Percentiles rank a stretch among this genome's conserved stretches.
phyloP scores from a whole-genome alignment of 768 basidiomycete species.

The Podaxis sp. region DNA sequence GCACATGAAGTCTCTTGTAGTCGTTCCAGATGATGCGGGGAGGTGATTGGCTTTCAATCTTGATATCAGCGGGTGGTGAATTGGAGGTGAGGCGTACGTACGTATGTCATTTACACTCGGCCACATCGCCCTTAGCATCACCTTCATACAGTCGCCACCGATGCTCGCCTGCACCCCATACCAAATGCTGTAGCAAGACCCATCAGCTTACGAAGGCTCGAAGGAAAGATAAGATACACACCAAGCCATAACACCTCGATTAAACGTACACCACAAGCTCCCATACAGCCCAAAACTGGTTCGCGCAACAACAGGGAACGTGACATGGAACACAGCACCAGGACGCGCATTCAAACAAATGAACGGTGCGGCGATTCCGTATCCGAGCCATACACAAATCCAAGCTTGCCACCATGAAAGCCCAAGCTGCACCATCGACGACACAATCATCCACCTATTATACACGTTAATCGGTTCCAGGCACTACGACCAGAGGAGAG shows the following conservation, averaged over 20 bases:
- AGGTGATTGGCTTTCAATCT: slow-evolving; percentile 58
- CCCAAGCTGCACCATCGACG: slow-evolving; percentile 70
- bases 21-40: slow-evolving; percentile 73
- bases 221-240: slow-evolving; percentile 29
- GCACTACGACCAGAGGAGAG: not conserved
- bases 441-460: slow-evolving; percentile 74
- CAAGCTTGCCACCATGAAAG: slow-evolving; percentile 86
- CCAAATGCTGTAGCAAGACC: slow-evolving; percentile 51
- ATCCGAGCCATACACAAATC: slow-evolving; percentile 75
- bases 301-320: slow-evolving; percentile 72
- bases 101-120: slow-evolving; percentile 68
- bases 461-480: slow-evolving; percentile 3
- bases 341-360: slow-evolving; percentile 77
- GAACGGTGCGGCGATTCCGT: slow-evolving; percentile 62
- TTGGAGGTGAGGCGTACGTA: slow-evolving; percentile 30
- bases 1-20: slow-evolving; percentile 71
- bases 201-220: not conserved
- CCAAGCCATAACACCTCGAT: slow-evolving; percentile 74
- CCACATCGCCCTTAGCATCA: slow-evolving; percentile 77
- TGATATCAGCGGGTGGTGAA: slow-evolving; percentile 9
- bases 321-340: slow-evolving; percentile 75
- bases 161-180: slow-evolving; percentile 82
- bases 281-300: slow-evolving; percentile 82
- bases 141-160: slow-evolving; percentile 75
- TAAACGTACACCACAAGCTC: slow-evolving; percentile 77